Evolutionary conservation across 2,329 filamentous ascomycete species (phyloP).

Genomic region (Bipolaris sorokiniana): DNA sequence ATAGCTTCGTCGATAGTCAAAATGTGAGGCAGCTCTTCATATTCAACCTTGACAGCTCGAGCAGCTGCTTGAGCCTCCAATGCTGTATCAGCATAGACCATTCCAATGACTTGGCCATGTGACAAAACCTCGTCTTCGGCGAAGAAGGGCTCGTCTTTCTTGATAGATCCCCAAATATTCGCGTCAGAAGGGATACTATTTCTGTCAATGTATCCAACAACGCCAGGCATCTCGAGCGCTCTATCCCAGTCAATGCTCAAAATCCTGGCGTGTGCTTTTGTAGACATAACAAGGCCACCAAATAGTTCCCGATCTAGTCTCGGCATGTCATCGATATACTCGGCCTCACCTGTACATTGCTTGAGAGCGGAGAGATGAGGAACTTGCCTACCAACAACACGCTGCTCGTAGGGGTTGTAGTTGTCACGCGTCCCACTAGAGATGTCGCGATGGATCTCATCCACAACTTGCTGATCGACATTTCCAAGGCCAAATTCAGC

Average conservation of each 20-base stretch:
- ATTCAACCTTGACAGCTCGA: slow-evolving; percentile 82
- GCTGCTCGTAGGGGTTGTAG: slow-evolving; percentile 78
- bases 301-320: slow-evolving; percentile 83
- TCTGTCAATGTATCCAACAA: slow-evolving; percentile 82
- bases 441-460: slow-evolving; percentile 82
- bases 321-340: slow-evolving; percentile 94
- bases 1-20: slow-evolving; percentile 96
- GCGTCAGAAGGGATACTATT: slow-evolving; percentile 77
- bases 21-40: slow-evolving; percentile 84
- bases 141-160: slow-evolving; percentile 84
- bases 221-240: slow-evolving; percentile 84
- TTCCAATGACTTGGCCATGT: slow-evolving; percentile 86
- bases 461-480: slow-evolving; percentile 73
- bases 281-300: slow-evolving; percentile 84
- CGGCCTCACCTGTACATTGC: slow-evolving; percentile 89
- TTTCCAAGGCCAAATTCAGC: slow-evolving; percentile 62
- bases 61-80: slow-evolving; percentile 79
- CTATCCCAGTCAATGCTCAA: slow-evolving; percentile 75
- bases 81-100: slow-evolving; percentile 81
- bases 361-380: slow-evolving; percentile 89
- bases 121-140: slow-evolving; percentile 86
- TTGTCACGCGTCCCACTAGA: slow-evolving; percentile 80
- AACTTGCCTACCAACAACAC: slow-evolving; percentile 80
- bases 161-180: slow-evolving; percentile 90
- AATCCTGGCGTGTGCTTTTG: slow-evolving; percentile 85